Percentiles rank a stretch among this genome's conserved stretches.
Evolutionary conservation across 805 yeast species (phyloP).

Genomic region (Metschnikowia rubicola): DNA sequence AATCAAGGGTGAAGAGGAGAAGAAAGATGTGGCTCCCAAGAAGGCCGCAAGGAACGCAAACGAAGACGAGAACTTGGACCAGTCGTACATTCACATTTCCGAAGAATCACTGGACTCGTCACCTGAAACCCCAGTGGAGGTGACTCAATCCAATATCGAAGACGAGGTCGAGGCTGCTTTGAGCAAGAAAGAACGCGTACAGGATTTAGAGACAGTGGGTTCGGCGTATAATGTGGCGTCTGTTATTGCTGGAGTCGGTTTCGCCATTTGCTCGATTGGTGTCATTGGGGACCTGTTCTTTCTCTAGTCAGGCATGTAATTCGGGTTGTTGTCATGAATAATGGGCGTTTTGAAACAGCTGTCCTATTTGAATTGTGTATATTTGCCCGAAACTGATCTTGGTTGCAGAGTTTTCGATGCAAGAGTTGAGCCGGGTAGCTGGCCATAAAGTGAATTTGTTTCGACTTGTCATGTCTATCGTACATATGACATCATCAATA

Average conservation of each 20-base stretch:
- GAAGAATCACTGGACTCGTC: slow-evolving; percentile 33
- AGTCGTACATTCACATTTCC: slow-evolving; percentile 42
- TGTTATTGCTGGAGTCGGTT: slow-evolving; percentile 42
- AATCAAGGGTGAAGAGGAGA: neutral
- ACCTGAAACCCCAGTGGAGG: slow-evolving; percentile 25
- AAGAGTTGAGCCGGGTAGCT: too few relatives aligned
- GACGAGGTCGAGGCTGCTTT: slow-evolving; percentile 43
- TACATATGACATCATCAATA: too few relatives aligned
- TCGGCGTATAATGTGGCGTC: slow-evolving; percentile 40
- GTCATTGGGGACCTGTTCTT: slow-evolving; percentile 48
- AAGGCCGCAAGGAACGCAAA: neutral
- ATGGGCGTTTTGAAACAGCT: too few relatives aligned
- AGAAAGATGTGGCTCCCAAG: neutral
- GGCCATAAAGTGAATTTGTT: too few relatives aligned
- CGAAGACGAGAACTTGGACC: slow-evolving; percentile 27
- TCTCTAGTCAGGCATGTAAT: neutral
- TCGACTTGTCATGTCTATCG: too few relatives aligned
- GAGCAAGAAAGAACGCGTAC: slow-evolving; percentile 33
- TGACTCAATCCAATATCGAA: slow-evolving; percentile 24
- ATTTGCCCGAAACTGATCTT: too few relatives aligned
- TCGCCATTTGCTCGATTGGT: slow-evolving; percentile 51
- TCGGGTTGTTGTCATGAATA: too few relatives aligned
- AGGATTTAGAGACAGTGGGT: slow-evolving; percentile 31
- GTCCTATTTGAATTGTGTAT: too few relatives aligned
- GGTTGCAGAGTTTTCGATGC: too few relatives aligned